Evolutionary conservation across 2,329 filamentous ascomycete species (phyloP).

Genomic region (Diplodia corticola): DNA sequence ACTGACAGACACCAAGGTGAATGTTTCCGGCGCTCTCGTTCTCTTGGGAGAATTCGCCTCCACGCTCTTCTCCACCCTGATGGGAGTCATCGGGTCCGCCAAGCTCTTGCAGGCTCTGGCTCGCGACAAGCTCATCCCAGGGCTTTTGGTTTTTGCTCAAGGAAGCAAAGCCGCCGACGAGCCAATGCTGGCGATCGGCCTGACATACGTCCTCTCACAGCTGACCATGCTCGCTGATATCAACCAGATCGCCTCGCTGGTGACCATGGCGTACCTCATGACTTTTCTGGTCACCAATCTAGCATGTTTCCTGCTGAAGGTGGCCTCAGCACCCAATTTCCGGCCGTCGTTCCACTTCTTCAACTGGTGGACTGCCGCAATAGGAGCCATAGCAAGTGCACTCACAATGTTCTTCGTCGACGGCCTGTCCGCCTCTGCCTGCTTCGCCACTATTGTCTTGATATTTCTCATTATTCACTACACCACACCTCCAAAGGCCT

Average conservation of each 20-base stretch:
- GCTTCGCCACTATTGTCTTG: constrained; percentile 71
- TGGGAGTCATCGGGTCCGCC: constrained; percentile 82
- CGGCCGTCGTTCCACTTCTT: constrained; percentile 87
- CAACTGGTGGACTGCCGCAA: constrained; percentile 77
- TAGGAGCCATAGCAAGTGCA: constrained; percentile 73
- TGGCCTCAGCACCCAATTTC: constrained; percentile 86
- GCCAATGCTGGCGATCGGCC: constrained; percentile 71
- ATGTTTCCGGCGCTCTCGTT: constrained; percentile 70
- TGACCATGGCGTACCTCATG: constrained; percentile 91
- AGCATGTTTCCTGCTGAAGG: constrained; percentile 82
- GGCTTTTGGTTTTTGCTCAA: constrained; percentile 70
- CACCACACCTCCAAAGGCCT: constrained; percentile 78
- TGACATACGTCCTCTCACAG: constrained; percentile 76
- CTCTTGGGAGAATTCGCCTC: constrained; percentile 81
- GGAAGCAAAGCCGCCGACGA: constrained; percentile 73
- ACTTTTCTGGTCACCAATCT: constrained; percentile 88
- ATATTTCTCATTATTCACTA: constrained; percentile 86
- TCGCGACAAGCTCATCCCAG: constrained; percentile 75
- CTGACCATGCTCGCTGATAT: constrained; percentile 78
- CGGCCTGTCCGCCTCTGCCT: constrained; percentile 73
- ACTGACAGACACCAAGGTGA: constrained; percentile 52
- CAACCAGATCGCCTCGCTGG: constrained; percentile 85
- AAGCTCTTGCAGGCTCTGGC: constrained; percentile 83
- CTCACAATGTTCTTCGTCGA: constrained; percentile 90
- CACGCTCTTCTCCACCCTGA: constrained; percentile 80